Base-by-base conservation (phyloP, 106 monocot species). In the Xerophyta viscosa region DNA sequence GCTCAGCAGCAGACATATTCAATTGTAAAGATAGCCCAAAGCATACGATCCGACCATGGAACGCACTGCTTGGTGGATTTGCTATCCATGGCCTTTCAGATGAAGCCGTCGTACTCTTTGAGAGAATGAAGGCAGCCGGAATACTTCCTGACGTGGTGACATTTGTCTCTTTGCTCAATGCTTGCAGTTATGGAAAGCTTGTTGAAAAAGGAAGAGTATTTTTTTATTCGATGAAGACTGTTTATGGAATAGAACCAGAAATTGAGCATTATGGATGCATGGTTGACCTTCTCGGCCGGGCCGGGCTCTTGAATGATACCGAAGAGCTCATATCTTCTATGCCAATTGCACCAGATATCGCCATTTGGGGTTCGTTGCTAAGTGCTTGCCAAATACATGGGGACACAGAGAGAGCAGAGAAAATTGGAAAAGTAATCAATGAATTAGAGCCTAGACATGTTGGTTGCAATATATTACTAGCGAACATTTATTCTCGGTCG, bases 181-280 rank as follows among this genome's bases (percentile, higher is more conserved):
- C 83, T 37, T 77, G 77, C 48, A 77, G 77, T 31, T 73, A 74
- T 66, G 73, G 73, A 18, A 62, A 58, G 18, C 52, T 77, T 10
- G 61, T 83, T 29, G 69, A 83, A 0, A 31, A 58, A 57, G 82
- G 77, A 6, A 72, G 37, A 27, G 29, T 54, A 25, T 77, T 73
- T 50, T 83, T 83, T 15, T 18, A 66, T 11, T 47, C 39, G 14
- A 83, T 83, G 82, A 50, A 12, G 50, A 37, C 11, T 17, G 2
- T 53, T 6, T 58, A 70, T 49, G 52, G 51, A 0, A 69, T 83
- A 4, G 46, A 69, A 19, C 77, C 66, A 24, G 69, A 69, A 57
- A 61, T 77, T 19, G 77, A 77, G 66, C 82, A 83, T 52, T 83
- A 77, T 56, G 77, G 72, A 0, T 77, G 82, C 62, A 77, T 83